Evolutionary conservation across 176 grass and related monocot species (phyloP).

Genomic region (Panicum miliaceum): DNA sequence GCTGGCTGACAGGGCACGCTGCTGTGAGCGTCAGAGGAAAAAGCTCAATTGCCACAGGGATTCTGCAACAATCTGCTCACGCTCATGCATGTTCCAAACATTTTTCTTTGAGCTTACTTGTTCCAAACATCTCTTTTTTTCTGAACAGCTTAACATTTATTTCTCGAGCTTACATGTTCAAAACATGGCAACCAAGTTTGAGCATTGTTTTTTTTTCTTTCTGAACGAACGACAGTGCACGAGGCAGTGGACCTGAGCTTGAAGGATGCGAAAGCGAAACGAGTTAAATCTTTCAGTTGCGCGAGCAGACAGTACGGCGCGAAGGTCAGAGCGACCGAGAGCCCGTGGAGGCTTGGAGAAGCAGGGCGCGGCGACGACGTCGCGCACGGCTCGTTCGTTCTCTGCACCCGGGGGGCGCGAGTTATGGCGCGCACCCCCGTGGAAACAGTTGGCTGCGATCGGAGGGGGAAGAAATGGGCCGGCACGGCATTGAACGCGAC

Average conservation of each 20-base stretch:
- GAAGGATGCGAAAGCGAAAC: not conserved
- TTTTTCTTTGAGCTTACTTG: not conserved
- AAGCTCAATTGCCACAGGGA: not conserved
- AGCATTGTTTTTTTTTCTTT: not conserved
- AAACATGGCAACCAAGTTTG: not conserved
- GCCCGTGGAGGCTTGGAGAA: no score
- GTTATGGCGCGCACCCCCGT: no score
- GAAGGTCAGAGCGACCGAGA: not conserved
- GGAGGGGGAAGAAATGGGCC: not conserved
- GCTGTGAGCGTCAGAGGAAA: not conserved
- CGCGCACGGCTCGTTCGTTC: not conserved
- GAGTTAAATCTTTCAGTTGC: not conserved
- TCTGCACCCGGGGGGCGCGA: no score
- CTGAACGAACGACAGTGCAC: no score
- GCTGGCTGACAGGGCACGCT: not conserved
- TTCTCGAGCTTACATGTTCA: not conserved
- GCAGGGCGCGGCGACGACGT: not conserved
- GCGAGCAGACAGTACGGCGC: not conserved
- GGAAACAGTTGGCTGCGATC: not conserved
- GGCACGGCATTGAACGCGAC: constrained; percentile 44
- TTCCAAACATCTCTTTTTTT: not conserved
- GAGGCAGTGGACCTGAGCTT: no score
- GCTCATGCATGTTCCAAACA: not conserved
- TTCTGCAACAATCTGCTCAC: not conserved
- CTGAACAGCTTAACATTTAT: not conserved